phyloP scores from a whole-genome alignment of 139 green algal genomes.

The Spirogloea muscicola region DNA sequence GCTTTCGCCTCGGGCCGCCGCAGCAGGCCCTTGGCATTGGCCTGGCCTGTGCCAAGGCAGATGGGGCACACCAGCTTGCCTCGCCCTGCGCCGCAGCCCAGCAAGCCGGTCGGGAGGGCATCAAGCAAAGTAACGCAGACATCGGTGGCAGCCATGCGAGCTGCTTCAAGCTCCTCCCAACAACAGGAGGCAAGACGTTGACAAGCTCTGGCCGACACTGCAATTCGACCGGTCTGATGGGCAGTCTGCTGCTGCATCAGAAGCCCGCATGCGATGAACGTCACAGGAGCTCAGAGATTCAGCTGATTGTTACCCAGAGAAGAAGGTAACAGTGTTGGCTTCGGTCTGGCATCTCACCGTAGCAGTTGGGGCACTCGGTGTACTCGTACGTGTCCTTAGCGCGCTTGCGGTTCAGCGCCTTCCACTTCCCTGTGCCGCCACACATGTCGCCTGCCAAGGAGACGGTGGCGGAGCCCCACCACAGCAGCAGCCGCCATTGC shows the following conservation, averaged over 20 bases:
- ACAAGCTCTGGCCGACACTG: not conserved
- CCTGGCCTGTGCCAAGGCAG: conserved; percentile 92
- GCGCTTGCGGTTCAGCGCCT: conserved; percentile 85
- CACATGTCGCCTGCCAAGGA: conserved; percentile 89
- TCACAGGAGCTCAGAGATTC: too few species aligned
- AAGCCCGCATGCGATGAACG: too few species aligned
- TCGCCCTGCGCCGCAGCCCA: conserved; percentile 42
- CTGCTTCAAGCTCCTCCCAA: too few species aligned
- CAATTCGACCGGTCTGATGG: too few species aligned
- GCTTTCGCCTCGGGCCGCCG: conserved; percentile 79
- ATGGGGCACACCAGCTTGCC: conserved; percentile 86
- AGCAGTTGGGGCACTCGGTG: conserved; percentile 96
- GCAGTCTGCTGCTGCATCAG: too few species aligned
- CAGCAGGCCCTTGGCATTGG: conserved; percentile 88
- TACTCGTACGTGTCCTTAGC: conserved; percentile 97
- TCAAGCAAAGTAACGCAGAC: too few species aligned
- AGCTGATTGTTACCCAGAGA: too few species aligned
- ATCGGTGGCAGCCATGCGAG: too few species aligned
- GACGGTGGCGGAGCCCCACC: too few species aligned
- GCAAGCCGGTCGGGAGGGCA: not conserved
- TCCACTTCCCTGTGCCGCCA: conserved; percentile 96
- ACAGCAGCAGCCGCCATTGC: too few species aligned
- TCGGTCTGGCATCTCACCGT: conserved; percentile 54
- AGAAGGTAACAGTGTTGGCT: too few species aligned
- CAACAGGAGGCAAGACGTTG: not conserved